Evolutionary conservation across 352 stramenopile species (phyloP), one percentile per base, ranked within the genome.

Genomic region (Elongisporangium prolatum): DNA sequence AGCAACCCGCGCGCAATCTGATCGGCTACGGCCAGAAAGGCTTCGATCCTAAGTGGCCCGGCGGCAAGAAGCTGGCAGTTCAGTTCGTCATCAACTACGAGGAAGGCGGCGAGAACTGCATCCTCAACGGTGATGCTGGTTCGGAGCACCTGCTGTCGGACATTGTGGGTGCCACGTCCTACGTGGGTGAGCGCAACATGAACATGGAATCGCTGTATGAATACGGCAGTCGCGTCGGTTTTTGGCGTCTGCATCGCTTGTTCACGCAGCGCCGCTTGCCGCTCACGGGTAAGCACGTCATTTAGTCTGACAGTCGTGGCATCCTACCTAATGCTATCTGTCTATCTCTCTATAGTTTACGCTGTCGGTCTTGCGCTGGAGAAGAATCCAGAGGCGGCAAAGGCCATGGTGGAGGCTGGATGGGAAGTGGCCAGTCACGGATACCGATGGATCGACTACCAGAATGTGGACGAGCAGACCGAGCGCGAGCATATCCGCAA

Each of bases 11-110:
- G 48, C 85, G 91, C 20, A 84, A 98, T 57, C 62, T 98, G 6
- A 69, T 97, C 34, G 93, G 93, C 52, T 98, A 97, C 60, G 93
- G 86, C 17, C 69, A 66, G 21, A 68, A 63, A 3, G 80, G 85
- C 1, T 78, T 88, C 21, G 79, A 91, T 59, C 77, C 86, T 48
- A 75, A 90, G 65, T 85, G 95, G 93, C 90, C 93, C 40, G 60
- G 72, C 59, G 65, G 71, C 61, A 86, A 91, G 67, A 92, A 96
- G 64, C 71, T 98, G 48, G 94, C 94, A 28, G 58, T 90, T 47
- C 96, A 98, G 67, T 96, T 98, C 63, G 95, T 98, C 7, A 87
- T 98, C 60, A 98, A 98, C 77, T 98, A 98, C 72, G 94, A 98
- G 75, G 95, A 98, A 71, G 95, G 95, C 47, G 92, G 92, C 40